Evolutionary conservation across 2,329 filamentous ascomycete species (phyloP).

Genomic region (Fusarium subtropicale): DNA sequence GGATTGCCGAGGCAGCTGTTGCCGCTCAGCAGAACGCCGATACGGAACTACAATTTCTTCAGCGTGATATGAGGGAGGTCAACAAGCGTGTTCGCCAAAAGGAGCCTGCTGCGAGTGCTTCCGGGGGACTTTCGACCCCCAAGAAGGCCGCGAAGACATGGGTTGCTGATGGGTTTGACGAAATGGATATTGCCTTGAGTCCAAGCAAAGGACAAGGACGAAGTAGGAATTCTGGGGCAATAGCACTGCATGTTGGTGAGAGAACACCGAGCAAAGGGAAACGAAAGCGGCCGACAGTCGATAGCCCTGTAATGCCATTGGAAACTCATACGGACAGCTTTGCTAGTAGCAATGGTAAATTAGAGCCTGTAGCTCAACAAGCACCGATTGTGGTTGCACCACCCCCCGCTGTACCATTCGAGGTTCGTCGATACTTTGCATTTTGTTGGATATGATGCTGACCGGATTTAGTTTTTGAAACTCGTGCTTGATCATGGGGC

Average conservation of each 20-base stretch:
- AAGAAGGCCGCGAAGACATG: slow-evolving; percentile 68
- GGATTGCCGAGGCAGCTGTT: slow-evolving; percentile 71
- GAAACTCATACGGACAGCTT: slow-evolving; percentile 62
- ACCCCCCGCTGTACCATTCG: slow-evolving; percentile 55
- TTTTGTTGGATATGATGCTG: slow-evolving; percentile 32
- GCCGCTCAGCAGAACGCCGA: slow-evolving; percentile 73
- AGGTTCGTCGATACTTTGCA: slow-evolving; percentile 53
- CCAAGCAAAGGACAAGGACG: slow-evolving; percentile 63
- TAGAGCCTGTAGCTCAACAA: slow-evolving; percentile 28
- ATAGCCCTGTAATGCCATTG: slow-evolving; percentile 74
- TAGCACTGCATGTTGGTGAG: slow-evolving; percentile 60
- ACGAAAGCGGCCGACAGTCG: slow-evolving; percentile 72
- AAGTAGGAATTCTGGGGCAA: slow-evolving; percentile 55
- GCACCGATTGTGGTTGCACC: slow-evolving; percentile 40
- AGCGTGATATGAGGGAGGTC: slow-evolving; percentile 76
- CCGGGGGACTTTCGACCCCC: slow-evolving; percentile 62
- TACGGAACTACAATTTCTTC: slow-evolving; percentile 78
- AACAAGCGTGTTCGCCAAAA: slow-evolving; percentile 61
- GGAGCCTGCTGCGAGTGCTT: slow-evolving; percentile 49
- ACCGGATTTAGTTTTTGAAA: slow-evolving; percentile 65
- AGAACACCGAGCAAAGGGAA: slow-evolving; percentile 76
- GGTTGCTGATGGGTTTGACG: slow-evolving; percentile 82
- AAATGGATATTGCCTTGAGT: slow-evolving; percentile 67
- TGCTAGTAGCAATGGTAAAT: slow-evolving; percentile 51
- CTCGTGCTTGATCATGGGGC: slow-evolving; percentile 72